Base-by-base conservation (phyloP, 768 basidiomycete genomes). In the Lactarius evosmus region DNA sequence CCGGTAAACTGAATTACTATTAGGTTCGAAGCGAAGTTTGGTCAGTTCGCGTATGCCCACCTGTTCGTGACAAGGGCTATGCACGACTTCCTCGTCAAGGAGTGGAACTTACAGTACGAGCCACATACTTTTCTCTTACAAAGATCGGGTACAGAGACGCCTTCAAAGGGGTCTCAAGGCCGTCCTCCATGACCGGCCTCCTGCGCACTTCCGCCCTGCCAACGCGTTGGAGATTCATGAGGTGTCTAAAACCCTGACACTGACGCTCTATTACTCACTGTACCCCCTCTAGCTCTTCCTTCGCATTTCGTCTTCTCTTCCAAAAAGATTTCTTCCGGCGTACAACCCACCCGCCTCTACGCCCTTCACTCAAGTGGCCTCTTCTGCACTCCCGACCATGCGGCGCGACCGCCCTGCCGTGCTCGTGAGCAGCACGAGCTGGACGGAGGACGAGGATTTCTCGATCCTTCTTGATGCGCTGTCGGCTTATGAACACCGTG, bases 401-500 rank as follows among this genome's bases (percentile, higher is more conserved):
- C 83, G 91, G 36, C 69, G 76, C 2, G 91, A 93, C 66, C 80
- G 95, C 61, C 93, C 94, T 4, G 95, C 93, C 1, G 77, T 98
- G 2, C 68, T 98, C 19, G 86, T 99, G 30, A 93, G 91, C 27
- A 92, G 93, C 68, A 99, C 97, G 1, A 94, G 91, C 17, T 98
- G 96, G 96, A 98, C 97, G 1, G 85, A 93, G 7, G 97, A 99
- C 70, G 97, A 99, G 73, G 95, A 98, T 73, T 98, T 99, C 68
- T 77, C 82, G 9, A 83, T 97, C 57, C 83, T 99, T 19, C 74
- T 98, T 25, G 80, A 84, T 22, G 93, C 94, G 2, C 77, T 99
- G 41, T 72, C 76, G 16, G 46, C 75, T 17, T 98, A 97, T 72
- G 88, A 98, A 68, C 62, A 72, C 16, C 83, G 79, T 27, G 88